Base-by-base conservation (phyloP, 2,329 filamentous ascomycete genomes). In the Penicillium verrucosum region DNA sequence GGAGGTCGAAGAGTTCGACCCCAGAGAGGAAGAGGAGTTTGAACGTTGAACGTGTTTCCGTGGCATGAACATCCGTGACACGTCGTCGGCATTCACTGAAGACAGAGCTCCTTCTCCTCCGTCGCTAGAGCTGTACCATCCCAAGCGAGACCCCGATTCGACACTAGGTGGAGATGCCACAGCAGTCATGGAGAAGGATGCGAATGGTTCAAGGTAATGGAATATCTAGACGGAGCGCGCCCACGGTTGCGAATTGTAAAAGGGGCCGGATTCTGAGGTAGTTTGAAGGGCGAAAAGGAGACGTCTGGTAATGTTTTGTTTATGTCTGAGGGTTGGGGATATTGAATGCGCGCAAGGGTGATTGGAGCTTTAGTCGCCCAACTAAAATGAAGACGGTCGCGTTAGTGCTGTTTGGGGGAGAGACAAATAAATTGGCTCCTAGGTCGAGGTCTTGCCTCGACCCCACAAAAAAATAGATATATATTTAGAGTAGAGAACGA, bases 21-120 rank as follows among this genome's bases (percentile, higher is more conserved):
- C 78, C 62, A 95, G 81, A 44, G 92, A 96, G 4, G 92, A 96
- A 57, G 91, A 94, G 36, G 93, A 97, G 80, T 91, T 96, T 70
- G 88, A 88, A 73, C 93, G 87, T 74, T 93, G 90, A 60, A 91
- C 82, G 71, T 83, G 87, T 79, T 96, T 97, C 68, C 92, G 90
- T 70, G 90, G 89, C 83, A 90, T 88, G 74, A 95, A 90, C 84
- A 96, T 92, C 75, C 89, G 88, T 78, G 89, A 86, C 64, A 88
- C 85, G 76, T 96, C 90, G 79, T 96, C 91, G 73, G 87, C 79
- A 77, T 89, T 90, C 85, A 91, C 89, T 71, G 88, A 82, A 79
- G 83, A 81, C 67, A 85, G 77, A 72, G 81, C 81, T 78, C 82
- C 85, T 77, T 82, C 78, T 71, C 79, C 78, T 75, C 77, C 78